Evolutionary conservation across 2,329 filamentous ascomycete genomes (phyloP), one percentile per base, ranked within the genome.

Genomic region (Clarireedia monteithiana): DNA sequence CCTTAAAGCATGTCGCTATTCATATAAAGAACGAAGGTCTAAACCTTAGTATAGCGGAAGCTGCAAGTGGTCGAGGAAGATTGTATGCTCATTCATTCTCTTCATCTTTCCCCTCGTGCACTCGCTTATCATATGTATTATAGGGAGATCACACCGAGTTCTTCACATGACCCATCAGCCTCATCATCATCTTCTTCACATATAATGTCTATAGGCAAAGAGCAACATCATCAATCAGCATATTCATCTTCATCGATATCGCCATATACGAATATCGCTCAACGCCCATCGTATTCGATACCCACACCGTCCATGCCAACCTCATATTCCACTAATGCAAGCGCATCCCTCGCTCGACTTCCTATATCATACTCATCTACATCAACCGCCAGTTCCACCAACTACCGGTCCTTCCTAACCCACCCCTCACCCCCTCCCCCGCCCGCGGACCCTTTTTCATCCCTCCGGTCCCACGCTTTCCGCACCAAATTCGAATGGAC

Each of bases 11-110:
- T 59, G 65, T 66, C 40, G 63, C 63, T 3, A 65, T 66, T 48
- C 64, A 67, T 57, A 66, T 67, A 48, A 66, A 66, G 51, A 67
- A 66, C 49, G 64, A 66, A 52, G 51, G 62, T 14, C 57, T 67
- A 17, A 60, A 62, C 47, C 57, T 67, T 4, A 60, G 57, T 6
- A 66, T 67, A 52, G 63, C 65, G 2, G 64, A 66, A 52, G 64
- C 64, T 5, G 61, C 60, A 5, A 66, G 63, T 59, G 63, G 65
- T 3, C 51, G 63, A 51, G 63, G 63, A 30, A 60, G 63, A 59
- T 53, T 67, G 65, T 66, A 56, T 51, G 63, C 60, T 50, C n/a
- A 36, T 5, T 23, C 36, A 12, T 24, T 24, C 10, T 27, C 17
- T 12, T 42, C n/a, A 10, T 34, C 26, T 23, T 53, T 46, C n/a